Base-by-base conservation (phyloP, 2,329 filamentous ascomycete species). In the Aspergillus spinulosporus region DNA sequence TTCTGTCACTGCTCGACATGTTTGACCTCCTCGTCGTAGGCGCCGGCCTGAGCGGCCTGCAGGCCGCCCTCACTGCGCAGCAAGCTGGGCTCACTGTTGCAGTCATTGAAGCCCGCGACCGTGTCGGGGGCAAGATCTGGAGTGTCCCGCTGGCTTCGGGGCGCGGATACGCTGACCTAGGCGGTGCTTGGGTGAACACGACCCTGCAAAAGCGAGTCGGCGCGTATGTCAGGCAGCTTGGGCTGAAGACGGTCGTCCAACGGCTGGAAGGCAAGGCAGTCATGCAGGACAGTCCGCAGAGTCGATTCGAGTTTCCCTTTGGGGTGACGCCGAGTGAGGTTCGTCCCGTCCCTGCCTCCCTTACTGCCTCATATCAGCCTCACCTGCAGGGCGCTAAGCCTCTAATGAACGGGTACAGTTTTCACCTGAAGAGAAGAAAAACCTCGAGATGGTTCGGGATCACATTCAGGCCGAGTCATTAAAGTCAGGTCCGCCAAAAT, bases 121-220 rank as follows among this genome's bases (percentile, higher is more conserved):
- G 77, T 1, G 74, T 78, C 0, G 76, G 76, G 4, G 77, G 76
- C 2, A 76, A 76, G 59, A 74, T 68, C 0, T 75, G 68, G 68
- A 54, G 45, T 9, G 32, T 1, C 58, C 62, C 14, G 53, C 45
- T 31, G 3, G 40, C 39, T 3, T 43, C 52, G 32, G 28, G 61
- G 44, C 6, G 42, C 31, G 66, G 29, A 66, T 0, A 58, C 0
- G 72, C 78, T 6, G 84, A 86, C 21, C 63, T 84, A 0, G 83
- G 83, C 3, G 84, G 81, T 0, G 82, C 81, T 0, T 86, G 83
- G 84, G 79, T 85, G 60, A 86, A 86, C 59, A 79, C 84, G 49
- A 78, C 72, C 1, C 82, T 77, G 50, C 82, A 86, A 59, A 69
- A 62, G 29, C 69, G 70, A 2, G 76, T 84, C 49, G 78, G 68